Evolutionary conservation across 768 basidiomycete species (phyloP), one percentile per base, ranked within the genome.

Genomic region (Mycena chlorophos): DNA sequence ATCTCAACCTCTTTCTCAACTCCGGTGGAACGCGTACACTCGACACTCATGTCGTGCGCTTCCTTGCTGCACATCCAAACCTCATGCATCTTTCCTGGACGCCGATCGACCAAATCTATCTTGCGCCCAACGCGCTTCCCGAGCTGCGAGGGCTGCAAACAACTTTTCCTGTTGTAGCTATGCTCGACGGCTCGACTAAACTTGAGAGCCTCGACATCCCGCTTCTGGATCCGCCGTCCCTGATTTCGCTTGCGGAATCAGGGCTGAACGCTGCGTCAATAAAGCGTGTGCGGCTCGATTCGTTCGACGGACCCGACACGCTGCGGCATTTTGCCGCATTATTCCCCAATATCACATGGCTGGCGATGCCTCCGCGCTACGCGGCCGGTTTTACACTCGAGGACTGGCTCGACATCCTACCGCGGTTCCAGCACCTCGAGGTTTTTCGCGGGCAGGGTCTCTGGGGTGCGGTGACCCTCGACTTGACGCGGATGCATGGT

Each of bases 41-140:
- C 39, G 74, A 76, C 52, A 61, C 68, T 14, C 70, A 73, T 40
- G 69, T 72, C 13, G 63, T 68, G 38, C 63, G 57, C 22, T 82
- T 82, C 57, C 66, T 82, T 12, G 66, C 75, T 51, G 70, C 69
- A n/a, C 78, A 81, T 57, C 73, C 78, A 3, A 69, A 69, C 2
- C 69, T 82, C 39, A 76, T 79, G 55, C 75, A 76, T 16, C 71
- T 82, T 3, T 66, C 65, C 26, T 82, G 79, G 79, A 71, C 68
- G n/a, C 77, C 79, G 2, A 64, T 76, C 1, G 69, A 69, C 23
- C 66, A 64, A 19, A 64, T 74, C n/a, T 51, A 58, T 16, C 55
- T 79, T 13, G 61, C 72, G 1, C 65, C 71, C 0, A 70, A 70
- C n/a, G 55, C 62, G 8, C 71, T 82, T 3, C 79, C 78, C 5